Percentiles rank a stretch among this genome's conserved stretches.
Conservation (phyloP, 2,329 filamentous ascomycete species). For the Aspergillus sp. region DNA sequence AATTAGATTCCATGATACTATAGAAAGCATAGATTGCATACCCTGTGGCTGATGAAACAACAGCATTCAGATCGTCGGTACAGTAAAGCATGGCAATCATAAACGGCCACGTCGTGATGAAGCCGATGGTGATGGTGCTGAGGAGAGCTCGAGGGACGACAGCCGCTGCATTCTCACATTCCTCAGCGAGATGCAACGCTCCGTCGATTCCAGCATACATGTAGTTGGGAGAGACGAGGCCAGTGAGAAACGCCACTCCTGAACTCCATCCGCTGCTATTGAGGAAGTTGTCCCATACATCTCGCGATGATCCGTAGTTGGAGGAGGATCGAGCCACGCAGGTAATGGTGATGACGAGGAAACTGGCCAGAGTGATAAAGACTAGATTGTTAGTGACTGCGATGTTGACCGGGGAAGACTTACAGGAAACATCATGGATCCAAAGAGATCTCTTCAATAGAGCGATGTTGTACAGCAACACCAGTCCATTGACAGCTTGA, state of each 20-base stretch:
- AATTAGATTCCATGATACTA: not conserved
- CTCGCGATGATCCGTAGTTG: conserved; percentile 8
- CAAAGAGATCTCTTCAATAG: conserved; percentile 5
- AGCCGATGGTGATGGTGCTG: conserved; percentile 21
- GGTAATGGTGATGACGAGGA: conserved; percentile 27
- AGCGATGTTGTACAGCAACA: conserved; percentile 17
- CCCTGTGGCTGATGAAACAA: conserved; percentile 11
- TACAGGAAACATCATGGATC: conserved; percentile 15
- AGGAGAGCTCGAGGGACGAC: conserved; percentile 29
- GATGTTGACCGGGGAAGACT: conserved; percentile 5
- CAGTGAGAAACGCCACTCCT: conserved; percentile 37
- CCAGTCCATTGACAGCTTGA: conserved; percentile 14
- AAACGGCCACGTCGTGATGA: conserved; percentile 22
- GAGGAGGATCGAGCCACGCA: conserved; percentile 18
- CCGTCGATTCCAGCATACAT: conserved; percentile 31
- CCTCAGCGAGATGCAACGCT: conserved; percentile 32
- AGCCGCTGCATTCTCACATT: conserved; percentile 26
- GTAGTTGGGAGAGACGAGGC: conserved; percentile 34
- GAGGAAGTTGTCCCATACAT: conserved; percentile 29
- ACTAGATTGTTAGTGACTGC: conserved; percentile 5
- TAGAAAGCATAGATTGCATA: not conserved
- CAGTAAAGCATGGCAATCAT: conserved; percentile 30
- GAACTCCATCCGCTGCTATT: conserved; percentile 29
- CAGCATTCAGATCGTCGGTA: conserved; percentile 19
- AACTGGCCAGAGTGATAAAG: conserved; percentile 20